Percentiles rank a stretch among this genome's conserved stretches.
Conservation (phyloP, 2,329 filamentous ascomycete genomes). For the Cyanodermella asteris region DNA sequence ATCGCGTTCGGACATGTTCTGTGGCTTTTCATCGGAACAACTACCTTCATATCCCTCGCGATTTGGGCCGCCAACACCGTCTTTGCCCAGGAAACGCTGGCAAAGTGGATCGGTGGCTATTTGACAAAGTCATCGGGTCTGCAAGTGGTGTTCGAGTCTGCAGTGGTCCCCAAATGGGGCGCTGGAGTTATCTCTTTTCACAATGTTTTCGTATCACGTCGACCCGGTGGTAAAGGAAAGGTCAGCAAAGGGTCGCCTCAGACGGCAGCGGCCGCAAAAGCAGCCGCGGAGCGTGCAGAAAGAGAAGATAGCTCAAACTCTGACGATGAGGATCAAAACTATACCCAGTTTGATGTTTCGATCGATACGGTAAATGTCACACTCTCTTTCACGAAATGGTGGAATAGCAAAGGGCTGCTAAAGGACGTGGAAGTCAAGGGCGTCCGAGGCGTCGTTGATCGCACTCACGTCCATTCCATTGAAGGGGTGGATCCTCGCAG, state of each 20-base stretch:
- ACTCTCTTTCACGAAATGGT: constrained; percentile 94
- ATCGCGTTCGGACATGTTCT: constrained; percentile 79
- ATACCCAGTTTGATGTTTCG: constrained; percentile 90
- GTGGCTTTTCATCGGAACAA: constrained; percentile 92
- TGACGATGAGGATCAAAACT: constrained; percentile 73
- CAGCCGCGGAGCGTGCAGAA: constrained; percentile 40
- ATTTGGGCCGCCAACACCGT: constrained; percentile 91
- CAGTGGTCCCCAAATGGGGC: constrained; percentile 89
- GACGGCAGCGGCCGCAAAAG: constrained; percentile 65
- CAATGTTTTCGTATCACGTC: constrained; percentile 84
- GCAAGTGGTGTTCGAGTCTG: constrained; percentile 89
- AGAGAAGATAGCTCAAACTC: constrained; percentile 22
- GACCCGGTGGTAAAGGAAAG: constrained; percentile 58
- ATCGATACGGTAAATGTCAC: constrained; percentile 93
- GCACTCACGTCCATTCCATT: constrained; percentile 50
- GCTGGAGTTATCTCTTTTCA: constrained; percentile 90
- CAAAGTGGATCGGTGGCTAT: constrained; percentile 85
- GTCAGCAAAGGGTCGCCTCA: constrained; percentile 83
- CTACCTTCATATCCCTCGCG: constrained; percentile 81
- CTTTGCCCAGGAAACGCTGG: constrained; percentile 88
- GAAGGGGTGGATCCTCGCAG: constrained; percentile 59
- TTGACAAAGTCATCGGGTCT: constrained; percentile 82
- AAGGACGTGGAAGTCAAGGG: constrained; percentile 88
- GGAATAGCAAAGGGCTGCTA: constrained; percentile 82
- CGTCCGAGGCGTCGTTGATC: constrained; percentile 76